These are phyloP conservation scores for Psilocybe azurescens DNA, from an alignment of 768 basidiomycete genomes.

Conservation along the genomic window DNA sequence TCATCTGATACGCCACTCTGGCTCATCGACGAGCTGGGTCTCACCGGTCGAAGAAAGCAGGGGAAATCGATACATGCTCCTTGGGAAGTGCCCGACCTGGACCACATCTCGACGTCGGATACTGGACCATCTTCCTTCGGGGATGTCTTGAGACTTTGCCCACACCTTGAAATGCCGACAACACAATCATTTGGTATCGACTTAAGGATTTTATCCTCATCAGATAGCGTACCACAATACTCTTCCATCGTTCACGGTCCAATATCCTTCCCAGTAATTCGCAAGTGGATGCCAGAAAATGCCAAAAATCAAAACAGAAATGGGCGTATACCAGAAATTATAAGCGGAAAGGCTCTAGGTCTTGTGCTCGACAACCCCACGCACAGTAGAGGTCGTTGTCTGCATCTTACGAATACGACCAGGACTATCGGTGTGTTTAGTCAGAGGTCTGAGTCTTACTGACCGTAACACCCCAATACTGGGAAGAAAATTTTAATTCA, in stretches of 20 bases:
- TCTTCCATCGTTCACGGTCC: constrained; percentile 16
- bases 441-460: background rate
- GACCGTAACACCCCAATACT: background rate
- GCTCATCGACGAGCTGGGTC: constrained; percentile 23
- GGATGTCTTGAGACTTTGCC: constrained; percentile 7
- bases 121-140: background rate
- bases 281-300: background rate
- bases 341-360: constrained; percentile 16
- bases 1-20: constrained; percentile 20
- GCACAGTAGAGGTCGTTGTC: background rate
- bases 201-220: constrained; percentile 13
- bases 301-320: background rate
- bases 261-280: background rate
- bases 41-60: constrained; percentile 3
- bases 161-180: constrained; percentile 17
- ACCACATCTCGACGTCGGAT: constrained; percentile 15
- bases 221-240: background rate
- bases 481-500: background rate
- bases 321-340: background rate
- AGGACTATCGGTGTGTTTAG: constrained; percentile 7
- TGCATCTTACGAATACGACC: background rate
- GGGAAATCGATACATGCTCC: background rate
- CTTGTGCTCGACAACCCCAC: constrained; percentile 11
- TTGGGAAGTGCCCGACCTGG: constrained; percentile 20
- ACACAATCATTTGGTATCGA: constrained; percentile 4